These are phyloP conservation scores for Purpureocillium takamizusanense DNA, from an alignment of 2,329 filamentous ascomycete genomes.

Conservation along the genomic window DNA sequence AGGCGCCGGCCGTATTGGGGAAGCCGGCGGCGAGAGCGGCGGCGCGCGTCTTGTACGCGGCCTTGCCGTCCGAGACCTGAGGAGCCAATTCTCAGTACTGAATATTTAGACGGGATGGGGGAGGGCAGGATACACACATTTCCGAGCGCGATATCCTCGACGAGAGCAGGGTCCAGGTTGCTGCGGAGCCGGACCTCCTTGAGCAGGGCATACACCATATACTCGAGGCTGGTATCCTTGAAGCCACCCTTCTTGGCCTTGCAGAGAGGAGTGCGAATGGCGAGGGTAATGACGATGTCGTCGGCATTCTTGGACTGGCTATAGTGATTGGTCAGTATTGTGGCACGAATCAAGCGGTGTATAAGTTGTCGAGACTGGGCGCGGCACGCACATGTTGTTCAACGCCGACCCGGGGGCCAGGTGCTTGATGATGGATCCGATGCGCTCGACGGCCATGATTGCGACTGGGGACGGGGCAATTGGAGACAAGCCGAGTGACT, in stretches of 20 bases:
- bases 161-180: conserved; percentile 67
- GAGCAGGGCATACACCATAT: conserved; percentile 72
- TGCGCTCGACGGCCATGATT: conserved; percentile 73
- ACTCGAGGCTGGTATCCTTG: conserved; percentile 89
- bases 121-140: conserved; percentile 51
- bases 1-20: conserved; percentile 79
- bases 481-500: no score
- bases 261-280: conserved; percentile 77
- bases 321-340: background rate
- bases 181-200: conserved; percentile 66
- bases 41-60: conserved; percentile 84
- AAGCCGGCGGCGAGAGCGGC: conserved; percentile 86
- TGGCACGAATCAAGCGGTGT: no score
- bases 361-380: no score
- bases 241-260: conserved; percentile 89
- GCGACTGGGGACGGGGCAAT: conserved; percentile 6
- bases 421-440: conserved; percentile 82
- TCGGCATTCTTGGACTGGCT: conserved; percentile 90
- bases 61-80: conserved; percentile 74
- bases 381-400: conserved; percentile 60
- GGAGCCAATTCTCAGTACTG: background rate
- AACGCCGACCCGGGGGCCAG: conserved; percentile 66
- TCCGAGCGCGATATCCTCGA: conserved; percentile 86
- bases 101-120: background rate
- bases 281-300: conserved; percentile 92